phyloP scores from a whole-genome alignment of 805 yeast species.

The Starmerella bombicola region DNA sequence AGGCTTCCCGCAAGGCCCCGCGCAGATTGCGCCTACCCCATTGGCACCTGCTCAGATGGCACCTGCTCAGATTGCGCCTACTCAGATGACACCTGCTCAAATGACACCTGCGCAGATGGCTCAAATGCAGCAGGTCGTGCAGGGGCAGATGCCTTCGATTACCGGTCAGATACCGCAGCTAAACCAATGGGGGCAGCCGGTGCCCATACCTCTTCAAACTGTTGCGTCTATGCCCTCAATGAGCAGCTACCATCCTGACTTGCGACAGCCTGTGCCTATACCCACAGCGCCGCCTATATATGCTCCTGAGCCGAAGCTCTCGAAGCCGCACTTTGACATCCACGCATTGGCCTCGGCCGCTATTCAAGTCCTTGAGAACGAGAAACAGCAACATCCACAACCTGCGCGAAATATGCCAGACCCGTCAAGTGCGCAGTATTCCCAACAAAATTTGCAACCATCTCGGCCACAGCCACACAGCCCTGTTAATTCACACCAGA shows the following conservation, averaged over 20 bases:
- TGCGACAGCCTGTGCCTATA: not conserved
- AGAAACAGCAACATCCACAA: slow-evolving; percentile 19
- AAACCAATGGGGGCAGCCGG: slow-evolving; percentile 2
- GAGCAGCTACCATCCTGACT: not conserved
- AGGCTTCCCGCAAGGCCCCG: slow-evolving; percentile 4
- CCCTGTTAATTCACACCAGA: no score
- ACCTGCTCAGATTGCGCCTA: no score
- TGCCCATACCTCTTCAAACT: slow-evolving; percentile 1
- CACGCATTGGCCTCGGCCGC: slow-evolving; percentile 36
- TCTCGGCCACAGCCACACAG: no score
- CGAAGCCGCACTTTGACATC: slow-evolving; percentile 27
- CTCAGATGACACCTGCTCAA: no score
- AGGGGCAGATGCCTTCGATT: no score
- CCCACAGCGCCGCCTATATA: not conserved
- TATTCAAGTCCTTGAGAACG: slow-evolving; percentile 35
- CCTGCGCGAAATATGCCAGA: no score
- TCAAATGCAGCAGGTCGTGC: no score
- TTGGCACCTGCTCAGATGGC: no score
- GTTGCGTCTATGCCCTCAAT: slow-evolving; percentile 1
- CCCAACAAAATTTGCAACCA: no score
- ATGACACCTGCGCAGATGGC: no score
- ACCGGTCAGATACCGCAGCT: not conserved
- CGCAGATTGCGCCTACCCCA: no score
- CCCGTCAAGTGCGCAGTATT: no score
- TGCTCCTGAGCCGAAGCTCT: slow-evolving; percentile 9